Evolutionary conservation across 116 monocot species (phyloP), one percentile per base, ranked within the genome.

Genomic region (Posidonia oceanica): DNA sequence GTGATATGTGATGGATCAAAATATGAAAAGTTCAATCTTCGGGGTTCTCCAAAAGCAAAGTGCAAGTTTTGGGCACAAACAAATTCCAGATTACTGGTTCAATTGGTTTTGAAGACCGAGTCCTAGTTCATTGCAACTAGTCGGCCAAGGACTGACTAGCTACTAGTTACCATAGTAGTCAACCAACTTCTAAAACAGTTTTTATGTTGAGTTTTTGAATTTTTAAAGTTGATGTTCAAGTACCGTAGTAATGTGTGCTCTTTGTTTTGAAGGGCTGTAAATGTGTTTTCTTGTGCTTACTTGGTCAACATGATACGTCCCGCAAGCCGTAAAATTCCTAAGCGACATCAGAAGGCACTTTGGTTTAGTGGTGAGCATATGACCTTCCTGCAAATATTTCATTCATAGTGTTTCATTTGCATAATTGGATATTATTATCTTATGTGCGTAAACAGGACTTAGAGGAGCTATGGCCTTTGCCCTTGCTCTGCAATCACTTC

Each of bases 401-500:
- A n/a, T 8, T 64, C 8, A 37, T 66, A 42, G 20, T 66, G 1
- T 66, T 66, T 42, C 18, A 11, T 15, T 41, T 61, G 22, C 36
- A 13, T 22, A 6, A 61, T 36, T 61, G 21, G 36, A 36, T 75
- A 41, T 68, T 63, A 11, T 61, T 17, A 60, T 64, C 55, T 56
- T 20, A 39, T 42, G 22, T 76, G 40, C 12, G 23, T 40, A 75
- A 78, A 75, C 82, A 98, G 98, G 98, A 37, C 90, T 98, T 59
- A 85, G 98, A 79, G 98, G 98, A 40, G 98, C 98, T 59, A 98
- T 98, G 98, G 98, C 98, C 57, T 98, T 98, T 86, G 98, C 98
- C 18, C 98, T 98, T 84, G 98, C 98, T 81, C 67, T 98, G 66
- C 98, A 98, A 78, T 98, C 98, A 57, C 77, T 84, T n/a, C 90